Evolutionary conservation across 1,284 basidiomycete genomes (phyloP).

Genomic region (Butyriboletus appendiculatus): DNA sequence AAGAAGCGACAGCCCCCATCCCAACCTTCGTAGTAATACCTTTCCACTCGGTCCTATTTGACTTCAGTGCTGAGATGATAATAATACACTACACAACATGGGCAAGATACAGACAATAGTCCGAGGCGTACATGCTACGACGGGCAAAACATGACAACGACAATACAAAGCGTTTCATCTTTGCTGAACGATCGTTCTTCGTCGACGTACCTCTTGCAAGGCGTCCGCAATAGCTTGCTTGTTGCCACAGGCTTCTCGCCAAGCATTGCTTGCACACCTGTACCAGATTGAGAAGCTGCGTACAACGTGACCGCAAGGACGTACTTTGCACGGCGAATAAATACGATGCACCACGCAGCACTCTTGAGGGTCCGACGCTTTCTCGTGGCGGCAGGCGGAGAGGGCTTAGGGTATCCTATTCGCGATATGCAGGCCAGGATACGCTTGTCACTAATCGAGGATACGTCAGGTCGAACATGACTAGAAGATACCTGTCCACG

Average conservation of each 20-base stretch:
- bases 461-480: constrained; percentile 2
- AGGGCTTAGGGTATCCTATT: constrained; percentile 58
- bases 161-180: constrained; percentile 10
- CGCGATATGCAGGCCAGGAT: constrained; percentile 78
- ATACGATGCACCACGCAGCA: constrained; percentile 61
- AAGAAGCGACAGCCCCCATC: constrained; percentile 29
- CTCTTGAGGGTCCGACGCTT: constrained; percentile 56
- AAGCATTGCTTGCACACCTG: constrained; percentile 59
- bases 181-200: constrained; percentile 37
- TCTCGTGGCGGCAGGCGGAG: constrained; percentile 37
- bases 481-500: constrained; percentile 16
- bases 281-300: constrained; percentile 11
- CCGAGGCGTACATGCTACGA: not conserved
- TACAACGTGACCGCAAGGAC: constrained; percentile 26
- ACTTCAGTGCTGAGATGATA: constrained; percentile 9
- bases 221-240: constrained; percentile 65
- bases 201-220: constrained; percentile 66
- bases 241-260: constrained; percentile 60
- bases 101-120: constrained; percentile 26
- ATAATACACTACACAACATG: constrained; percentile 24
- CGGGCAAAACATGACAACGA: constrained; percentile 9
- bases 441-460: constrained; percentile 63
- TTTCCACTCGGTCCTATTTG: not conserved
- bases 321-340: constrained; percentile 68
- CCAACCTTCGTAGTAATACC: constrained; percentile 14